These are phyloP conservation scores for Psilocybe azurescens DNA, from an alignment of 768 basidiomycete genomes.

Conservation along the genomic window DNA sequence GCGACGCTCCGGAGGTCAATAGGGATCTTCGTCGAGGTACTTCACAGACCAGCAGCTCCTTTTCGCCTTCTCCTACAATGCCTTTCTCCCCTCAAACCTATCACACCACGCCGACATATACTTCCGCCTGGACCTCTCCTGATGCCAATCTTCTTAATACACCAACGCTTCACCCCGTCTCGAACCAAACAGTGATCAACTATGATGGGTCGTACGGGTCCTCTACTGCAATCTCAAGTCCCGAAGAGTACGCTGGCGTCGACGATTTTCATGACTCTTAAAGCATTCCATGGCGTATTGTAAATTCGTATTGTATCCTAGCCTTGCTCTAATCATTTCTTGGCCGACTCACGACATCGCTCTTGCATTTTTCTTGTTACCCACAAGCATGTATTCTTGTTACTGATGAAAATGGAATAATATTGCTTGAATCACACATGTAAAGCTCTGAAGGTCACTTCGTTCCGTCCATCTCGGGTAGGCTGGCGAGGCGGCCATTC, in stretches of 20 bases:
- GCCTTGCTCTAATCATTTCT: no score
- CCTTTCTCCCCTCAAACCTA: constrained; percentile 45
- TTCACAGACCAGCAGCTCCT: constrained; percentile 34
- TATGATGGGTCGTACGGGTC: constrained; percentile 40
- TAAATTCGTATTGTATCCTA: no score
- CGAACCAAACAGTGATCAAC: constrained; percentile 29
- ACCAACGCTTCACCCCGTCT: constrained; percentile 41
- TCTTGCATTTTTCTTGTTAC: constrained; percentile 1
- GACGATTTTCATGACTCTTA: constrained; percentile 49
- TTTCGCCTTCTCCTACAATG: constrained; percentile 40
- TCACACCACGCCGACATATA: constrained; percentile 40
- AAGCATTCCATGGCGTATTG: not conserved
- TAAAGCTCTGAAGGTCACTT: no score
- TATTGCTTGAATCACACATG: not conserved
- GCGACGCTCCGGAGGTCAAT: constrained; percentile 35
- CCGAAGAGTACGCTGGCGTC: constrained; percentile 48
- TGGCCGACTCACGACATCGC: no score
- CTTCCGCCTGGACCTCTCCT: constrained; percentile 44
- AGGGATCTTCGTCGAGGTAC: constrained; percentile 37
- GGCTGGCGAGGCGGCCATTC: not conserved
- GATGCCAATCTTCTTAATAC: constrained; percentile 36
- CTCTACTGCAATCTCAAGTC: constrained; percentile 41
- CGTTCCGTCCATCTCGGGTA: constrained; percentile 29
- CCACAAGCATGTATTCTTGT: not conserved
- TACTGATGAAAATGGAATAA: no score